Evolutionary conservation across 1,139 yeast genomes (phyloP), one percentile per base, ranked within the genome.

Genomic region (Kluyveromyces marxianus): DNA sequence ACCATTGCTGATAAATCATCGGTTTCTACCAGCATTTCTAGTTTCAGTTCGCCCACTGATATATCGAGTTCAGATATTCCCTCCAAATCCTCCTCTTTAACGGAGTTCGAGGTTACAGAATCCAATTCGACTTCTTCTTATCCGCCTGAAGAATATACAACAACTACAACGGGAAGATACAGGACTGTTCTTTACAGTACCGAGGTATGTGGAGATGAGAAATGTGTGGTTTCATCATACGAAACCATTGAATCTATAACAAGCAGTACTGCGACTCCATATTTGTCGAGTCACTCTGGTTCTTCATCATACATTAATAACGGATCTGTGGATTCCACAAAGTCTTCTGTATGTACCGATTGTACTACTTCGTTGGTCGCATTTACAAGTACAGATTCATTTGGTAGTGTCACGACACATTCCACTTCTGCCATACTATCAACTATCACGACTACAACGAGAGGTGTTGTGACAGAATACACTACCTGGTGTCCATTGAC

Each of bases 341-440:
- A 14, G 21, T 14, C 21, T 26, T n/a, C 26, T 36, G 30, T 25
- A 3, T 36, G 39, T 26, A 25, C 14, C 10, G 30, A 26, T 4
- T 36, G 39, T 26, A 36, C 30, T 4, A 36, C 39, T 6, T 36
- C 39, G n/a, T 10, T 25, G 4, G 14, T 36, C 26, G 7, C 42
- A 28, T 21, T 26, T 24, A 29, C 44, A n/a, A 26, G 41, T 26
- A 38, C 35, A 10, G 28, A 42, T 25, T 26, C 44, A 21, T 28
- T 30, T n/a, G 42, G 44, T 27, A 31, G 45, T 21, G 26, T 30
- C 7, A 29, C 45, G 8, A 21, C 29, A 4, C 3, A 26, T 25
- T 33, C 38, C 21, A 26, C 72, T 21, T 68, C 63, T 56, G 68
- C 72, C 50, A 70, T 71, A 42, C 57, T 68, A 45, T 52, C 68